These are phyloP conservation scores for Neobulgaria alba DNA, from an alignment of 2,329 filamentous ascomycete genomes.

Conservation along the genomic window DNA sequence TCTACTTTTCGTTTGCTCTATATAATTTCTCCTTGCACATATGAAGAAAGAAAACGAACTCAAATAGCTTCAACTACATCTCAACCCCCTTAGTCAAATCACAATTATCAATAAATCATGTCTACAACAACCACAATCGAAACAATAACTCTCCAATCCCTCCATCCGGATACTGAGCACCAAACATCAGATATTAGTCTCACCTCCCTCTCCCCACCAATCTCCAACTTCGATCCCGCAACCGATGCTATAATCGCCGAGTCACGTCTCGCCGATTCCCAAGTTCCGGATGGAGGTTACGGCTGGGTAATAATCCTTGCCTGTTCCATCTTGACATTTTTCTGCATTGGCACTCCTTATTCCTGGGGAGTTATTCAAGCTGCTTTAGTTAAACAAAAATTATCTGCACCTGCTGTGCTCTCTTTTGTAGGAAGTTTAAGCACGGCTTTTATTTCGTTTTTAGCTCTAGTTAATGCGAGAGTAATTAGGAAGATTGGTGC, in stretches of 20 bases:
- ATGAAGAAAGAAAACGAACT: no score
- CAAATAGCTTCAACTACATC: no score
- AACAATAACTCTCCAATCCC: neutral
- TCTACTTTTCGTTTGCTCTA: no score
- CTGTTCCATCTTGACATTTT: conserved; percentile 45
- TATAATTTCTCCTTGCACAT: no score
- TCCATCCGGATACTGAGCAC: neutral
- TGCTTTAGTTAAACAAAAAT: conserved; percentile 40
- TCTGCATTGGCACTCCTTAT: conserved; percentile 47
- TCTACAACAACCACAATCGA: neutral
- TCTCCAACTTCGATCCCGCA: conserved; percentile 17
- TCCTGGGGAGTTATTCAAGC: conserved; percentile 54
- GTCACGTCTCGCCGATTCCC: conserved; percentile 37
- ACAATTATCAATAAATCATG: no score
- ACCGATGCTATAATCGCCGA: conserved; percentile 33
- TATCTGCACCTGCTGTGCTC: conserved; percentile 43
- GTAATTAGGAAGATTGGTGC: conserved; percentile 42
- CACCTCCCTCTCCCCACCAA: neutral
- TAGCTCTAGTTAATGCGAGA: conserved; percentile 44
- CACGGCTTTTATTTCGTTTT: conserved; percentile 40
- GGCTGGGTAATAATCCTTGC: conserved; percentile 46
- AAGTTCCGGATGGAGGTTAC: conserved; percentile 45
- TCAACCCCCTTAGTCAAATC: no score
- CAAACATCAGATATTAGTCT: neutral
- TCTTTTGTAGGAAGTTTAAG: conserved; percentile 50